phyloP scores from a whole-genome alignment of 1,139 yeast species.

The Yamadazyma mexicana region DNA sequence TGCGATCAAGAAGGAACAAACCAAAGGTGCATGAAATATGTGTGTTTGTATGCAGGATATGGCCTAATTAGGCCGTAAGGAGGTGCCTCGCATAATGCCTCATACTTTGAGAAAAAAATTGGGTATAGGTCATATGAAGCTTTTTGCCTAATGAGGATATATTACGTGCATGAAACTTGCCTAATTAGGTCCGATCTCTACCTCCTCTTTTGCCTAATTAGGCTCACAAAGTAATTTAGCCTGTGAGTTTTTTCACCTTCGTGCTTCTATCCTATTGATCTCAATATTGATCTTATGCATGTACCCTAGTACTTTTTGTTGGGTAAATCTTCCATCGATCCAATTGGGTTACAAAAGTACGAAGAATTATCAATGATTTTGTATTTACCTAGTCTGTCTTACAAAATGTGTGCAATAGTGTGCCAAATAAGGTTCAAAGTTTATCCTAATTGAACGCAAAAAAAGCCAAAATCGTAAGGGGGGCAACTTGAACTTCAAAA shows the following conservation, averaged over 20 bases:
- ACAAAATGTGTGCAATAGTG: too few relatives aligned
- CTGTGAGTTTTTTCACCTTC: conserved; percentile 2
- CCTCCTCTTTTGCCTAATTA: conserved; percentile 26
- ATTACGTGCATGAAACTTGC: conserved; percentile 18
- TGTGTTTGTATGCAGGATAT: neutral
- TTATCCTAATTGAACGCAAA: too few relatives aligned
- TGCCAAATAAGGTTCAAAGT: too few relatives aligned
- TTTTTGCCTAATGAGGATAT: conserved; percentile 22
- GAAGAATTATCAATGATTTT: too few relatives aligned
- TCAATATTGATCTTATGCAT: neutral
- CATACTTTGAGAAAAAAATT: too few relatives aligned
- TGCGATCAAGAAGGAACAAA: neutral
- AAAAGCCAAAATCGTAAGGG: neutral
- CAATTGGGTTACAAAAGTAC: too few relatives aligned
- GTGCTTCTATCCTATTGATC: neutral
- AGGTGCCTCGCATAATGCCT: neutral
- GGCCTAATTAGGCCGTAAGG: conserved; percentile 5
- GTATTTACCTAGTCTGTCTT: too few relatives aligned
- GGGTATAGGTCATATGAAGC: too few relatives aligned
- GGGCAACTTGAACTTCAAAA: neutral
- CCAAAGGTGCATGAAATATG: neutral
- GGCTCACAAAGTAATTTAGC: conserved; percentile 14
- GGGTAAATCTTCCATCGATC: too few relatives aligned
- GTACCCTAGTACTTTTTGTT: neutral
- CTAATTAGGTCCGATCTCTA: conserved; percentile 18